phyloP scores from a whole-genome alignment of 1,139 yeast genomes.

The Meyerozyma carpophila region DNA sequence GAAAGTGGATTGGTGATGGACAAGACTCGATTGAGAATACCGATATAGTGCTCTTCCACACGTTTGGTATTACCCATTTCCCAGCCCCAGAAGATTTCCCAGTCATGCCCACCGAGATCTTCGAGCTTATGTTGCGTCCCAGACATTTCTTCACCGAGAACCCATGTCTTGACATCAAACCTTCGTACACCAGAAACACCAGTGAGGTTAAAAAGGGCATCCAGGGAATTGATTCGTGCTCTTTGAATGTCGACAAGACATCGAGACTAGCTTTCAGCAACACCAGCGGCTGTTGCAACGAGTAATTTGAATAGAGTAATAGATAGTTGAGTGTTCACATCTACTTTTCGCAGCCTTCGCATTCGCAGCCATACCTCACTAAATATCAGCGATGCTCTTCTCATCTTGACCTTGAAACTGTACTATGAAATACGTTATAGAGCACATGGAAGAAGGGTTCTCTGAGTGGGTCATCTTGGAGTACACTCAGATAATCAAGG shows the following conservation, averaged over 20 bases:
- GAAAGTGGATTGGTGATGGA: conserved; percentile 71
- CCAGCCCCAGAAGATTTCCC: conserved; percentile 91
- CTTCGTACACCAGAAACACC: conserved; percentile 64
- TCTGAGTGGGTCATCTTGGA: conserved; percentile 94
- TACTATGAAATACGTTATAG: conserved; percentile 84
- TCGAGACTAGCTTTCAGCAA: conserved; percentile 37
- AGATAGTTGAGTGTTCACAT: background rate
- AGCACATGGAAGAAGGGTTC: conserved; percentile 96
- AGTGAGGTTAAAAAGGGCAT: conserved; percentile 43
- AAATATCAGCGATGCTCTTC: background rate
- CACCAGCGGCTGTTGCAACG: conserved; percentile 5
- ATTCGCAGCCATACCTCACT: background rate
- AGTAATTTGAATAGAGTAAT: background rate
- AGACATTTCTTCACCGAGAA: conserved; percentile 72
- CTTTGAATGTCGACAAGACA: conserved; percentile 34
- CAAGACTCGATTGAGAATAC: conserved; percentile 57
- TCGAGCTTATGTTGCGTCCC: conserved; percentile 69
- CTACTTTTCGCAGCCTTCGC: background rate
- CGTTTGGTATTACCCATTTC: conserved; percentile 80
- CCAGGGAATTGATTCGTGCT: conserved; percentile 30
- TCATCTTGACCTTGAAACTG: background rate
- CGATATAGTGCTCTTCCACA: conserved; percentile 70
- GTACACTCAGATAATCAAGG: conserved; percentile 74
- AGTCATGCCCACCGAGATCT: conserved; percentile 82
- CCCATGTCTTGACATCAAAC: conserved; percentile 71